Base-by-base conservation (phyloP, 2,329 filamentous ascomycete genomes). In the Penicillium vulpinum region DNA sequence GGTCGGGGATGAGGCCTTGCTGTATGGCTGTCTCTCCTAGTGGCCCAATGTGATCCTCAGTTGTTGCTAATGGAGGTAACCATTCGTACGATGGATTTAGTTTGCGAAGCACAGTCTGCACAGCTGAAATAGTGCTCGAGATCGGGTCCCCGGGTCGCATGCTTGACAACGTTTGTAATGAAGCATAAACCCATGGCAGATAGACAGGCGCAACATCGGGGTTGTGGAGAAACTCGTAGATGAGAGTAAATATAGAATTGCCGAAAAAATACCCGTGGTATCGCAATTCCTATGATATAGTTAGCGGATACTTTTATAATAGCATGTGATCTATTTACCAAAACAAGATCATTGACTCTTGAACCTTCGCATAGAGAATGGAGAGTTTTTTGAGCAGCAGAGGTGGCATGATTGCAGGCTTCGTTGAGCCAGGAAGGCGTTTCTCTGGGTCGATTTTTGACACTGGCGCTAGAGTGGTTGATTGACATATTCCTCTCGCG, bases 181-280 rank as follows among this genome's bases (percentile, higher is more conserved):
- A 68, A 0, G 73, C 72, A 49, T 77, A 73, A 9, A 79, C 73
- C 75, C 75, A 79, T 0, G 75, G 76, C 2, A 80, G 65, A 51
- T 77, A 76, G 3, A 67, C 66, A n/a, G 71, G 54, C 2, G 75
- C 71, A 2, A 70, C 65, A 44, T 67, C 64, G 21, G 72, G 67
- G 13, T 76, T 73, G 31, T 78, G 75, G 18, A 80, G 66, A 45
- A 80, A 68, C 47, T 80, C 76, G 44, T 78, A 78, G 9, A 77
- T 73, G 3, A 80, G 56, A 3, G 73, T 73, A 47, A 78, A 78
- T 11, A 69, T 70, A 13, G 76, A 75, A 29, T 76, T 78, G 33
- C 75, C 71, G 10, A 79, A 64, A 47, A 80, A 79, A 46, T 77
- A 79, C 5, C 70, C 75, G 26, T 79, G 76, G 26, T 79, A 80